Conservation (phyloP, 2,329 filamentous ascomycete genomes). For the Hypoxylon sp. region DNA sequence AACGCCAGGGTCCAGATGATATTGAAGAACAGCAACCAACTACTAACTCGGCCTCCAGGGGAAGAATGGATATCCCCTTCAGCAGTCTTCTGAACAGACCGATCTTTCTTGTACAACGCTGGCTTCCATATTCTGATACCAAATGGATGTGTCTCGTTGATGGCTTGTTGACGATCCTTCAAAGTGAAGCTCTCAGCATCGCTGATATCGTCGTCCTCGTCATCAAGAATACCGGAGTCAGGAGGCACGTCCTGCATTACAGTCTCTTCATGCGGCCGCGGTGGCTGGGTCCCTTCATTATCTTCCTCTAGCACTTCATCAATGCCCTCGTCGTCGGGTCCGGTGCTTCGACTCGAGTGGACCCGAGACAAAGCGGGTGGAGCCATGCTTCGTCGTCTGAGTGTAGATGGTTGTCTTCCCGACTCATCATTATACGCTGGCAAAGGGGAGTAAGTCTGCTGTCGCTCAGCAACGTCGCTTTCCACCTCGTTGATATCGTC, state of each 20-base stretch:
- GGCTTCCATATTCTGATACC: slow-evolving; percentile 99
- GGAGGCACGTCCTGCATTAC: slow-evolving; percentile 42
- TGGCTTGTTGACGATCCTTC: slow-evolving; percentile 95
- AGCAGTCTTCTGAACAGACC: slow-evolving; percentile 95
- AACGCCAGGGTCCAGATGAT: slow-evolving; percentile 91
- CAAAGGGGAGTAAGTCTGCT: slow-evolving; percentile 59
- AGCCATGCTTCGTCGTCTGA: slow-evolving; percentile 57
- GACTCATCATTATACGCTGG: slow-evolving; percentile 53
- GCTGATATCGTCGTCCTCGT: slow-evolving; percentile 80
- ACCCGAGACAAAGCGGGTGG: slow-evolving; percentile 60
- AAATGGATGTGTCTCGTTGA: slow-evolving; percentile 98
- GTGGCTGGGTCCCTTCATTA: slow-evolving; percentile 53
- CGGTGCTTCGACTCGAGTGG: slow-evolving; percentile 58
- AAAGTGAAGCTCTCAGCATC: slow-evolving; percentile 98
- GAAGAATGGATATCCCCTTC: slow-evolving; percentile 97
- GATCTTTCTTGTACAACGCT: slow-evolving; percentile 95
- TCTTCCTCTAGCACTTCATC: slow-evolving; percentile 52
- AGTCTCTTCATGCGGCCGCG: slow-evolving; percentile 58
- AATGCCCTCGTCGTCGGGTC: slow-evolving; percentile 52
- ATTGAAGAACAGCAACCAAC: slow-evolving; percentile 90
- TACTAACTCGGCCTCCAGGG: slow-evolving; percentile 88
- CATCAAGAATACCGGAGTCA: slow-evolving; percentile 59
- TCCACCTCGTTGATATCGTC: slow-evolving; percentile 88
- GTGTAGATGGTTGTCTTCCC: slow-evolving; percentile 55
- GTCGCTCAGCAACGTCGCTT: slow-evolving; percentile 71